Evolutionary conservation across 2,329 filamentous ascomycete genomes (phyloP), one percentile per base, ranked within the genome.

Genomic region (Fusarium praegraminearum): DNA sequence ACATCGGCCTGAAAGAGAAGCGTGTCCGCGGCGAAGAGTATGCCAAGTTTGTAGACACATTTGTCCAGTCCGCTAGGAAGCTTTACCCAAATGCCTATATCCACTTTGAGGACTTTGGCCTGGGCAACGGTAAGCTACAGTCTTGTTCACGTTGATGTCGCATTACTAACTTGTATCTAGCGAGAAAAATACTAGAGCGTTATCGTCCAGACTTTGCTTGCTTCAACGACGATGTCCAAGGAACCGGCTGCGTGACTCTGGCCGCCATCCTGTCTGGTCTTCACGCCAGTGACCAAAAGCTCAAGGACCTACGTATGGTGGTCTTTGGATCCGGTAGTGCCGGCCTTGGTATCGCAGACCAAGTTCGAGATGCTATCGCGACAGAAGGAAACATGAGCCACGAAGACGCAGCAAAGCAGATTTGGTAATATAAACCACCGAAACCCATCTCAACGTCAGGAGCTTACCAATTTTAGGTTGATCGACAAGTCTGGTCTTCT

Each of bases 181-280:
- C 93, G 0, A 85, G 91, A 32, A 87, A 92, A 5, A 87, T 97
- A 4, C 83, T 97, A 1, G 92, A 97, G 63, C 86, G 84, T 36
- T 97, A 96, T 73, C 87, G 90, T 1, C 85, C 90, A 0, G 76
- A 91, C 51, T 90, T 95, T 10, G 85, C 93, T 0, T 97, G 93
- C 78, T 97, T 97, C 84, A 97, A 97, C 74, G 94, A 97, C 62
- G 93, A 97, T 77, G 90, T 97, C 0, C 93, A 97, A 78, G 94
- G 93, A 2, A 97, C 94, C 0, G 94, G 93, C 0, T 95, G 92
- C 62, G 93, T 97, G 1, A 95, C 94, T 0, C 85, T 97, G 0
- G 93, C 93, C 0, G 93, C 91, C 2, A 90, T 97, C 67, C 89
- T 93, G 82, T 89, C 93, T 0, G 93, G 88, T 0, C 82, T 94